Evolutionary conservation across 768 basidiomycete genomes (phyloP).

Genomic region (Gloeophyllum trabeum): DNA sequence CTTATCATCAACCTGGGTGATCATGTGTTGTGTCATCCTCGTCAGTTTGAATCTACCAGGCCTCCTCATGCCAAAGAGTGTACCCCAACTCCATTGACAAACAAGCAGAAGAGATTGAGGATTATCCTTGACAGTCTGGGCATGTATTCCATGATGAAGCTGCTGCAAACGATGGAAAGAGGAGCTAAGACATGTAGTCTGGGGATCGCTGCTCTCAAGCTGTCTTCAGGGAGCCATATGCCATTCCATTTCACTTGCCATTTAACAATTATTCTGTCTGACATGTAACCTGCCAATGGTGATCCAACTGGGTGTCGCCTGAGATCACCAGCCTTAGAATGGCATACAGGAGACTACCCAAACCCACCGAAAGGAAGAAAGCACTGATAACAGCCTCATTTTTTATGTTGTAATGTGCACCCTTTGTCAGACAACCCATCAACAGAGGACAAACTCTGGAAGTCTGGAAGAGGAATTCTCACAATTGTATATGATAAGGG

Average conservation of each 20-base stretch:
- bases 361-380: conserved; percentile 47
- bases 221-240: conserved; percentile 58
- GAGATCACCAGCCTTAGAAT: conserved; percentile 4
- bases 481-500: conserved; percentile 63
- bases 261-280: conserved; percentile 37
- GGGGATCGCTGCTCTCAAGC: conserved; percentile 39
- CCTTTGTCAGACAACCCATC: no score
- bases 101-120: conserved; percentile 42
- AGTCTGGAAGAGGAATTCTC: no score
- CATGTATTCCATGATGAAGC: conserved; percentile 40
- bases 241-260: conserved; percentile 41
- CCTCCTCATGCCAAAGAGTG: conserved; percentile 8
- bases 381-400: conserved; percentile 49
- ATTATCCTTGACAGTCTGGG: conserved; percentile 35
- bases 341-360: conserved; percentile 29
- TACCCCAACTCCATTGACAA: conserved; percentile 57
- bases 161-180: conserved; percentile 33
- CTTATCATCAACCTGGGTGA: conserved; percentile 41
- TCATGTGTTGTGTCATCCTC: no score
- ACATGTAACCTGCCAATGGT: conserved; percentile 44
- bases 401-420: conserved; percentile 38
- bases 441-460: no score
- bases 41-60: not conserved
- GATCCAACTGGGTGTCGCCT: conserved; percentile 44
- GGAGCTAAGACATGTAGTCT: conserved; percentile 42